Evolutionary conservation across 148 eudicot genomes (phyloP).

Genomic region (Rhododendron simsii): DNA sequence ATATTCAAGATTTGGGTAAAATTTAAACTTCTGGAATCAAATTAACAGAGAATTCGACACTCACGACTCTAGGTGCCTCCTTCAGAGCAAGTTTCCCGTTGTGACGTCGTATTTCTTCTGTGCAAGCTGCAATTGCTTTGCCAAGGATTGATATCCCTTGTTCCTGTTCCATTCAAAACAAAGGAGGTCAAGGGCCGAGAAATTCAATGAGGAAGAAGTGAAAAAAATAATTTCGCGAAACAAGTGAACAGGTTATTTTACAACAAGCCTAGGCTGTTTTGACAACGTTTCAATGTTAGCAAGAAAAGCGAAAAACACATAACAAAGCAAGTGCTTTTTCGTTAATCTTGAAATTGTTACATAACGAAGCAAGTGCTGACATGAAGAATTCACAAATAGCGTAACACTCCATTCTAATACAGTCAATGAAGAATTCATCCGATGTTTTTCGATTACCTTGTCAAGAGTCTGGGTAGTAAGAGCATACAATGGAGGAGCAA

Average conservation of each 20-base stretch:
- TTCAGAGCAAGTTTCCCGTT: conserved; percentile 82
- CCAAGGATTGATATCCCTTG: conserved; percentile 81
- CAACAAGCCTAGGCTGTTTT: background rate
- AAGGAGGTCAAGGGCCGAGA: background rate
- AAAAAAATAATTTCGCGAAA: background rate
- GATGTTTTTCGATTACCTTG: conserved; percentile 45
- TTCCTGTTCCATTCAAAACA: conserved; percentile 34
- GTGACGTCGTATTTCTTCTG: conserved; percentile 64
- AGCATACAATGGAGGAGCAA: conserved; percentile 95
- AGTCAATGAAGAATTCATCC: background rate
- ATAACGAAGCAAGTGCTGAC: no score
- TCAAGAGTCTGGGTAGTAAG: conserved; percentile 96
- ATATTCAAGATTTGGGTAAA: background rate
- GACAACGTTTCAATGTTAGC: background rate
- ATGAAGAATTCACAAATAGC: no score
- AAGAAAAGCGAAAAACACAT: background rate
- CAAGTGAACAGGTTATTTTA: background rate
- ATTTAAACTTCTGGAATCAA: background rate
- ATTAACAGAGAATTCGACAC: background rate
- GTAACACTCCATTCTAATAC: background rate
- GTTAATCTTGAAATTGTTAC: no score
- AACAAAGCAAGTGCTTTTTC: no score
- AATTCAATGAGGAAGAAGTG: no score
- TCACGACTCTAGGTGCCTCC: conserved; percentile 68
- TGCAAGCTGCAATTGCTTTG: conserved; percentile 76